These are phyloP conservation scores for Ceratocystiopsis brevicomis DNA, from an alignment of 2,329 filamentous ascomycete species.

Conservation along the genomic window DNA sequence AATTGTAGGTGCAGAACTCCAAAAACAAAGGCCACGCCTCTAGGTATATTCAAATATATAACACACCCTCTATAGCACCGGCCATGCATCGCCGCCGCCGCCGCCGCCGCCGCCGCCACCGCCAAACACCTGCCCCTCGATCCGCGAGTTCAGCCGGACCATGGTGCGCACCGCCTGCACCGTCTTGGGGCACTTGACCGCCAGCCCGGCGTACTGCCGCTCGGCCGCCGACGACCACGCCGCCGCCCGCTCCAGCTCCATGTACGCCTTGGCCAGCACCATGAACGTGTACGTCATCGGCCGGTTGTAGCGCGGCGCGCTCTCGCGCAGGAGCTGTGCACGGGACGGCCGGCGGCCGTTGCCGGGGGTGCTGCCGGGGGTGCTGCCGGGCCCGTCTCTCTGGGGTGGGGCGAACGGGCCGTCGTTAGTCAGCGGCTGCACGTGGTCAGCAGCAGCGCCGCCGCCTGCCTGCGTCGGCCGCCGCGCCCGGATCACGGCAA, in stretches of 20 bases:
- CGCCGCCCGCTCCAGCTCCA: constrained; percentile 27
- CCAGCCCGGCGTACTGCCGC: constrained; percentile 20
- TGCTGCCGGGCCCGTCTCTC: too few relatives aligned
- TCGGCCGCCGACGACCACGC: constrained; percentile 29
- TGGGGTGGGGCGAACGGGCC: too few relatives aligned
- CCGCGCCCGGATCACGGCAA: constrained; percentile 24
- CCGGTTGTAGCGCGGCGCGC: constrained; percentile 19
- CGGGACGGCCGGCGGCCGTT: constrained; percentile 2
- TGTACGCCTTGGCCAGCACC: constrained; percentile 29
- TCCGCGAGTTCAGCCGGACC: constrained; percentile 8
- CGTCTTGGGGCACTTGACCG: constrained; percentile 21
- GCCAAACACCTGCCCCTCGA: constrained; percentile 12
- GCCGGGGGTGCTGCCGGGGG: too few relatives aligned
- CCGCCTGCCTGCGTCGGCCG: background rate
- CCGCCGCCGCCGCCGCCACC: background rate
- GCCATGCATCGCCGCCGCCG: background rate
- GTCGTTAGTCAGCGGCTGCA: too few relatives aligned
- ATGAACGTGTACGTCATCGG: constrained; percentile 28
- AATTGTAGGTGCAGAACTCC: too few relatives aligned
- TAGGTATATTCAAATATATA: too few relatives aligned
- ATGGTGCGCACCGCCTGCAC: constrained; percentile 20
- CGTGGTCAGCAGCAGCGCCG: too few relatives aligned
- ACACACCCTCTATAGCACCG: background rate
- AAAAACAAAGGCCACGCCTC: too few relatives aligned
- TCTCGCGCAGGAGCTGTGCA: constrained; percentile 18